phyloP scores from a whole-genome alignment of 1,284 basidiomycete species.

The Sanghuangporus sanghuang region DNA sequence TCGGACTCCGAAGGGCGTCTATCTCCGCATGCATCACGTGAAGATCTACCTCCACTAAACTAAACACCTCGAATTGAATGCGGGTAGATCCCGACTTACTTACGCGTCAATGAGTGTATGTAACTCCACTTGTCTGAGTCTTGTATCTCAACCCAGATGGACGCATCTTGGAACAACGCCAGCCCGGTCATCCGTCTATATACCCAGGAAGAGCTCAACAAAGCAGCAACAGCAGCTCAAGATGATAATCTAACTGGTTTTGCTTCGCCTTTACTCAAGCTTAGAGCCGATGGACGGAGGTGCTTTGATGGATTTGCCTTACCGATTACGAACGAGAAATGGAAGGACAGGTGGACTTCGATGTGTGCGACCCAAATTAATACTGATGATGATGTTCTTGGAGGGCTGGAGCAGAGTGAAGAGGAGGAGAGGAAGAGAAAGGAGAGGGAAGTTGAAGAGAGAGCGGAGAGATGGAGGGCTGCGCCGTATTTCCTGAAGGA shows the following conservation, averaged over 20 bases:
- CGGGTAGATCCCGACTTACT: too few species aligned
- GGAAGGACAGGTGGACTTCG: constrained; percentile 85
- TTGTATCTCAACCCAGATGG: background rate
- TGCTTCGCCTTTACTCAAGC: constrained; percentile 40
- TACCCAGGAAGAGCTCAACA: constrained; percentile 10
- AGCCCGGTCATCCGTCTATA: constrained; percentile 11
- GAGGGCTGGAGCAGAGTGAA: constrained; percentile 17
- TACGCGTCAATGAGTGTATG: too few species aligned
- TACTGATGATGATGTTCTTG: constrained; percentile 10
- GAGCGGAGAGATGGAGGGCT: constrained; percentile 86
- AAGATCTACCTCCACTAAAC: background rate
- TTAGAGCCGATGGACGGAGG: constrained; percentile 43
- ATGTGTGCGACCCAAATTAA: constrained; percentile 69
- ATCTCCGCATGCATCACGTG: background rate
- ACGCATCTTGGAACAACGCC: constrained; percentile 3
- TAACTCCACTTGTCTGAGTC: too few species aligned
- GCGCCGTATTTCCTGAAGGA: constrained; percentile 75
- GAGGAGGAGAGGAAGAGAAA: constrained; percentile 41
- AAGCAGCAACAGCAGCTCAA: background rate
- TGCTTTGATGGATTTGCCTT: constrained; percentile 68
- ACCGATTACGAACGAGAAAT: constrained; percentile 83
- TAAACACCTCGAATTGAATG: background rate
- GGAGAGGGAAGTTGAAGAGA: constrained; percentile 49
- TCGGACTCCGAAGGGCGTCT: background rate
- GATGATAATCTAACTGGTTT: background rate